Percentiles rank a stretch among this genome's conserved stretches.
Conservation (phyloP, 768 basidiomycete species). For the Termitomyces sp. region DNA sequence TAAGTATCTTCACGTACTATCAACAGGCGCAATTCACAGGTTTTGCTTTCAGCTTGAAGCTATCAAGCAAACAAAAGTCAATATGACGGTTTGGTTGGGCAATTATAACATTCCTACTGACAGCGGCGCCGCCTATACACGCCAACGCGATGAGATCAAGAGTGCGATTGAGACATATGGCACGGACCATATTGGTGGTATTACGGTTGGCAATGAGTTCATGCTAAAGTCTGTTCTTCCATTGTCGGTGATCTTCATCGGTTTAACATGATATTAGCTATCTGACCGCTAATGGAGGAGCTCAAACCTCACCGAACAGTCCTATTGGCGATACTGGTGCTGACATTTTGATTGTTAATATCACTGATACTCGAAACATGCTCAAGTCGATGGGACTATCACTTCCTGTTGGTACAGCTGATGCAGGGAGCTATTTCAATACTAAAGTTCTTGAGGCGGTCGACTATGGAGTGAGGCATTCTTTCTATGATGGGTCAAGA, state of each 20-base stretch:
- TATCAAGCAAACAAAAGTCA: conserved; percentile 84
- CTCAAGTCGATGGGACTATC: conserved; percentile 51
- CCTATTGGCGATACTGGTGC: conserved; percentile 61
- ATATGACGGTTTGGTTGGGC: conserved; percentile 77
- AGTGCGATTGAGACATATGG: conserved; percentile 76
- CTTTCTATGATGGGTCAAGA: not conserved
- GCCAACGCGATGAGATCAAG: conserved; percentile 69
- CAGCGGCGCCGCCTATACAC: conserved; percentile 61
- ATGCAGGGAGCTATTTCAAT: conserved; percentile 87
- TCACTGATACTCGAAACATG: conserved; percentile 62
- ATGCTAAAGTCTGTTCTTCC: conserved; percentile 63
- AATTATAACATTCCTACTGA: conserved; percentile 66
- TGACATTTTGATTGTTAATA: conserved; percentile 57
- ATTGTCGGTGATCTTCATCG: not conserved
- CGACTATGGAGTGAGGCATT: conserved; percentile 62
- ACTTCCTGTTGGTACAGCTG: conserved; percentile 73
- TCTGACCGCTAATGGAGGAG: conserved; percentile 44
- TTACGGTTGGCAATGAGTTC: conserved; percentile 93
- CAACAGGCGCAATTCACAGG: not conserved
- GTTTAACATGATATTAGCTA: conserved; percentile 39
- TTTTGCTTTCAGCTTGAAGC: conserved; percentile 62
- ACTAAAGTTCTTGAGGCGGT: conserved; percentile 55
- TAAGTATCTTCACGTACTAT: conserved; percentile 26
- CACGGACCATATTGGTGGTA: conserved; percentile 65
- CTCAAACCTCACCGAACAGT: conserved; percentile 47